Evolutionary conservation across 352 stramenopile species (phyloP).

Genomic region (Pythium grandisporangium): DNA sequence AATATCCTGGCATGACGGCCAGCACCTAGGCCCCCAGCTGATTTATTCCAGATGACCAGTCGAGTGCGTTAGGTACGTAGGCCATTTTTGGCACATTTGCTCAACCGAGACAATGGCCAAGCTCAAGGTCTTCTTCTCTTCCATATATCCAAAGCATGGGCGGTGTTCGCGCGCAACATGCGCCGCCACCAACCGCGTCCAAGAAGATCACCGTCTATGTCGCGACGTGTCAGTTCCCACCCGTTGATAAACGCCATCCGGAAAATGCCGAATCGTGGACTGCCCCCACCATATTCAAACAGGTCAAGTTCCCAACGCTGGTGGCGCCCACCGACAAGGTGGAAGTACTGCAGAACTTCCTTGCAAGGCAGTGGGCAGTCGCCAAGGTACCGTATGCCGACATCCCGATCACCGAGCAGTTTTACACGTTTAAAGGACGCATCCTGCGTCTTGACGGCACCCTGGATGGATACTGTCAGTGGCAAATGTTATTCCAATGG

Average conservation of each 20-base stretch:
- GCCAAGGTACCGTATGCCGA: conserved; percentile 39
- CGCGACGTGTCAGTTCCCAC: conserved; percentile 7
- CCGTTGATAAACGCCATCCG: neutral
- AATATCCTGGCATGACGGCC: too few species aligned
- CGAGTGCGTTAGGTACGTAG: too few species aligned
- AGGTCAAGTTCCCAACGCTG: conserved; percentile 43
- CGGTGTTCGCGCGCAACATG: too few species aligned
- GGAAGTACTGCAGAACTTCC: conserved; percentile 39
- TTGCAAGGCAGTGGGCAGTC: conserved; percentile 52
- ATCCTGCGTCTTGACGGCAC: conserved; percentile 50
- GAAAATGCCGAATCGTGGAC: neutral
- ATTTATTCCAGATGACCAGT: too few species aligned
- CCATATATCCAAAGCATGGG: too few species aligned
- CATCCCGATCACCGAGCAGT: conserved; percentile 37
- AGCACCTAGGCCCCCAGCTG: too few species aligned
- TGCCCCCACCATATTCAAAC: conserved; percentile 26
- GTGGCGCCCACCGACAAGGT: conserved; percentile 30
- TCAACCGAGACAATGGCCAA: too few species aligned
- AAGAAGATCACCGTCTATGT: conserved; percentile 54
- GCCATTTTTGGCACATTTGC: too few species aligned
- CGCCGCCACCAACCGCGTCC: too few species aligned
- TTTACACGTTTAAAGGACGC: conserved; percentile 66
- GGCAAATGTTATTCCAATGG: too few species aligned
- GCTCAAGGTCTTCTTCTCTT: too few species aligned
- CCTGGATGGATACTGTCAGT: conserved; percentile 58